Conservation (phyloP, 2,329 filamentous ascomycete genomes). For the Xylariaceae sp. region DNA sequence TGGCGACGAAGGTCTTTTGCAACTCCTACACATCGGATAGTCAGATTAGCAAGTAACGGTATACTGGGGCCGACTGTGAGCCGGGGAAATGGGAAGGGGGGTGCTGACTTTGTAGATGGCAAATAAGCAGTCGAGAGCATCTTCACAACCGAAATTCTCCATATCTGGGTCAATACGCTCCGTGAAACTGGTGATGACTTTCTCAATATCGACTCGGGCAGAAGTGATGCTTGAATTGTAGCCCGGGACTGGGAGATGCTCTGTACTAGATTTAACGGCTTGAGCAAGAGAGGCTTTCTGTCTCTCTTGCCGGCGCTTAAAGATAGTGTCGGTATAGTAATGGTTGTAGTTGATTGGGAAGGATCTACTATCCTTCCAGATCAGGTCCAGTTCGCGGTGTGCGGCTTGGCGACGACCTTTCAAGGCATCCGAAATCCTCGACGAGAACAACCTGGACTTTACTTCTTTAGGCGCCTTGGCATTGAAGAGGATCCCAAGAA, state of each 20-base stretch:
- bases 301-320: constrained; percentile 14
- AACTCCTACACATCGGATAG: not conserved
- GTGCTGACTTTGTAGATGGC: constrained; percentile 12
- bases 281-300: not conserved
- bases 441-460: not conserved
- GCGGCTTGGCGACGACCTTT: constrained; percentile 6
- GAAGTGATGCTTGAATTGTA: too few species aligned
- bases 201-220: not conserved
- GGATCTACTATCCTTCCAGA: constrained; percentile 29
- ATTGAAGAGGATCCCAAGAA: not conserved
- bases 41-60: not conserved
- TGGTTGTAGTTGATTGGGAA: constrained; percentile 38
- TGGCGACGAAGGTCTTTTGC: constrained; percentile 10
- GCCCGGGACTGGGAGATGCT: not conserved
- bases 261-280: not conserved
- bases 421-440: constrained; percentile 1
- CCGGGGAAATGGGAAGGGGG: too few species aligned
- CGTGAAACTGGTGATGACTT: not conserved
- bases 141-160: constrained; percentile 11
- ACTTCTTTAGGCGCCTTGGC: constrained; percentile 6
- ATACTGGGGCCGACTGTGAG: not conserved
- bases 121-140: constrained; percentile 8
- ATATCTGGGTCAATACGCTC: not conserved
- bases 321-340: constrained; percentile 34
- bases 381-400: constrained; percentile 26